Evolutionary conservation across 768 basidiomycete species (phyloP).

Genomic region (Panaeolus papilionaceus): DNA sequence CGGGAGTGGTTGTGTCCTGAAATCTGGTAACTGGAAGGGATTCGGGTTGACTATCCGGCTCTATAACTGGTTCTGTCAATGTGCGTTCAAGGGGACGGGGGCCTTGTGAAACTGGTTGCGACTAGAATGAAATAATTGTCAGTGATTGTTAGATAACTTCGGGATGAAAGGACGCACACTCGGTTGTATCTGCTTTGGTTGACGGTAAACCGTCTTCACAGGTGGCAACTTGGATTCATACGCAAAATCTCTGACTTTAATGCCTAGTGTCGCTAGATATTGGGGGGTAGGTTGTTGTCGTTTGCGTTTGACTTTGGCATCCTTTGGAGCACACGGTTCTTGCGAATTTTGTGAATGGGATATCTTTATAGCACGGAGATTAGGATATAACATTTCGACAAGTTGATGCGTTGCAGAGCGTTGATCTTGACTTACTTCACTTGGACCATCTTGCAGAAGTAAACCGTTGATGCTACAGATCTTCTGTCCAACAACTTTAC

Average conservation of each 20-base stretch:
- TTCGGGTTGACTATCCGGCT: conserved; percentile 1
- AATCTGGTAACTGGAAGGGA: conserved; percentile 4
- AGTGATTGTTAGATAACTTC: conserved; percentile 32
- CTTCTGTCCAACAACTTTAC: neutral
- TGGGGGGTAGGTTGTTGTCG: conserved; percentile 66
- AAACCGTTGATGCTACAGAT: neutral
- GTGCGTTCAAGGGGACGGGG: conserved; percentile 6
- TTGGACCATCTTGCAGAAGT: neutral
- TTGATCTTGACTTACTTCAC: neutral
- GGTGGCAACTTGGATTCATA: conserved; percentile 73
- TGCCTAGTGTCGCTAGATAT: conserved; percentile 43
- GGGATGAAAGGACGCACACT: conserved; percentile 39
- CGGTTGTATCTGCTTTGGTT: conserved; percentile 57
- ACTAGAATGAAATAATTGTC: conserved; percentile 23
- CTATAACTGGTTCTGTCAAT: conserved; percentile 16
- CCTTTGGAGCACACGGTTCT: conserved; percentile 19
- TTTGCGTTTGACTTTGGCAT: conserved; percentile 27
- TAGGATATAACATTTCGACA: conserved; percentile 13
- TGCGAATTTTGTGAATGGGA: conserved; percentile 7
- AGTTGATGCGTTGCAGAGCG: neutral
- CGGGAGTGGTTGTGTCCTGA: conserved; percentile 1
- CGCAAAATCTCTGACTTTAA: conserved; percentile 68
- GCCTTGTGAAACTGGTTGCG: conserved; percentile 19
- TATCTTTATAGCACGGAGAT: conserved; percentile 14
- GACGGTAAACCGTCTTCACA: conserved; percentile 55